phyloP scores from a whole-genome alignment of 2,329 filamentous ascomycete genomes.

The Neoscytalidium dimidiatum region DNA sequence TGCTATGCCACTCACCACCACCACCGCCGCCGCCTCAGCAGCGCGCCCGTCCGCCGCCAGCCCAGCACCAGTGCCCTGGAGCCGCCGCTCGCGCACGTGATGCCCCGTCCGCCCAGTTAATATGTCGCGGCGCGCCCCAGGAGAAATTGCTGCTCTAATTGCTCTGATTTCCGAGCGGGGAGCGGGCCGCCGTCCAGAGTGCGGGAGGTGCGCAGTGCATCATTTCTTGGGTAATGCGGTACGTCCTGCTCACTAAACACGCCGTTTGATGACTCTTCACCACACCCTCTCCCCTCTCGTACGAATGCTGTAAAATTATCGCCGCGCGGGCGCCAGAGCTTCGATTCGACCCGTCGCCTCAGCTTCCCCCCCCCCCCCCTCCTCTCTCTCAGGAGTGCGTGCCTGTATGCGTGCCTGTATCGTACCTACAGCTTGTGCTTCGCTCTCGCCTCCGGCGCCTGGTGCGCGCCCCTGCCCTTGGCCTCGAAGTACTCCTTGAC shows the following conservation, averaged over 20 bases:
- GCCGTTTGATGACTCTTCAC: background rate
- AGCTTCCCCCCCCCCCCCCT: too few species aligned
- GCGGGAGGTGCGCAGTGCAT: background rate
- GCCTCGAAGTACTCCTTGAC: conserved; percentile 73
- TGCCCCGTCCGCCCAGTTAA: background rate
- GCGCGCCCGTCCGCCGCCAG: too few species aligned
- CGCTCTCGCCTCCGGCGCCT: conserved; percentile 40
- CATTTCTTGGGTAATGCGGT: conserved; percentile 10
- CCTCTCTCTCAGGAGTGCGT: too few species aligned
- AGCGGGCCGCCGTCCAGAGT: background rate
- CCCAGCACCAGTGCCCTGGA: too few species aligned
- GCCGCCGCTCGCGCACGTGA: background rate
- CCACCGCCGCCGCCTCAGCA: background rate
- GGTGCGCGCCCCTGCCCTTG: conserved; percentile 44
- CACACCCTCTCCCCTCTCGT: background rate
- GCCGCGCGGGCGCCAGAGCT: background rate
- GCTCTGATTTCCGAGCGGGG: conserved; percentile 10
- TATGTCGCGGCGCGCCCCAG: background rate
- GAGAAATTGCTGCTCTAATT: conserved; percentile 1
- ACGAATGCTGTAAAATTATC: background rate
- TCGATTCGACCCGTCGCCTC: background rate
- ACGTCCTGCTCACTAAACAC: conserved; percentile 13
- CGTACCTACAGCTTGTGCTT: conserved; percentile 45
- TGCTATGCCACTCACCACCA: too few species aligned
- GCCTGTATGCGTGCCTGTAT: too few species aligned